Conservation (phyloP, 345 rosid genomes). For the Pistacia atlantica region DNA sequence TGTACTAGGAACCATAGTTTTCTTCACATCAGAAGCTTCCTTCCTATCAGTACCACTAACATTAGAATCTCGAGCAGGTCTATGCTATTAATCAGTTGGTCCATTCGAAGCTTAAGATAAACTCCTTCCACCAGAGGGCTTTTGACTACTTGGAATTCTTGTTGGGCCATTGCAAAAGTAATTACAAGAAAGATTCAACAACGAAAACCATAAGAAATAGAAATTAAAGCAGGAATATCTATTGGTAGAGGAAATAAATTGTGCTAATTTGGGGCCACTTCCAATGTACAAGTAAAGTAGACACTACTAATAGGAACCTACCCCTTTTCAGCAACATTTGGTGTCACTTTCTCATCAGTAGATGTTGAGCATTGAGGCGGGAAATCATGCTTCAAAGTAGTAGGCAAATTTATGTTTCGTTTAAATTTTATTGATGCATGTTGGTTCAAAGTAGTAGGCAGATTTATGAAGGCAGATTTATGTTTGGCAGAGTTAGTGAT, state of each 20-base stretch:
- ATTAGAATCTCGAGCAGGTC: slow-evolving; percentile 32
- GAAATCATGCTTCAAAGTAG: too few species aligned
- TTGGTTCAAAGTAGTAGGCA: too few species aligned
- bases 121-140: slow-evolving; percentile 34
- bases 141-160: slow-evolving; percentile 43
- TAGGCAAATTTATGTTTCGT: too few species aligned
- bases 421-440: too few species aligned
- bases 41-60: slow-evolving; percentile 35
- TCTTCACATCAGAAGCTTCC: slow-evolving; percentile 38
- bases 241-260: background rate
- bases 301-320: slow-evolving; percentile 26
- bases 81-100: slow-evolving; percentile 32
- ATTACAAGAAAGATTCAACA: background rate
- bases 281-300: background rate
- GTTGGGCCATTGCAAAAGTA: slow-evolving; percentile 35
- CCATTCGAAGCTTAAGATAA: slow-evolving; percentile 41
- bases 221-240: background rate
- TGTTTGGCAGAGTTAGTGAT: too few species aligned
- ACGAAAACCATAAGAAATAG: slow-evolving; percentile 2
- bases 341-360: slow-evolving; percentile 30
- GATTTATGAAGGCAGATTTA: too few species aligned
- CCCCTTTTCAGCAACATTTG: slow-evolving; percentile 48
- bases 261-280: too few species aligned
- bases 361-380: slow-evolving; percentile 34
- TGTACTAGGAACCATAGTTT: slow-evolving; percentile 20